These are phyloP conservation scores for Cardamine resedifolia DNA, from an alignment of 345 rosid genomes.

Conservation along the genomic window DNA sequence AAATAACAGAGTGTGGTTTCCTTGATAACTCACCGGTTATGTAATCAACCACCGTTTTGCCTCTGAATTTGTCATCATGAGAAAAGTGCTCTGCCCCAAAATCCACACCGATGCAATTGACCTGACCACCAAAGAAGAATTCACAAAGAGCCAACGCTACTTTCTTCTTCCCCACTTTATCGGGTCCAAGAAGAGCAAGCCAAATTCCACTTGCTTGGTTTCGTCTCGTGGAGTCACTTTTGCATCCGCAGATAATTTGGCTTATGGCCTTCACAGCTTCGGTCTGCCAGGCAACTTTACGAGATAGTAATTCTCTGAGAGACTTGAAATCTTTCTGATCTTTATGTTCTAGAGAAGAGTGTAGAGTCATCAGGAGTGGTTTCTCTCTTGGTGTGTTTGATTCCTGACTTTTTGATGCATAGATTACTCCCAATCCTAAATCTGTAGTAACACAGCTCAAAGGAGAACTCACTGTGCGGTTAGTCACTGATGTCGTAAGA, in stretches of 20 bases:
- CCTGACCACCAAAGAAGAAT: conserved; percentile 48
- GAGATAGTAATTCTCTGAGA: conserved; percentile 45
- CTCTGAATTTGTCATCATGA: conserved; percentile 40
- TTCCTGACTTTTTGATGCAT: conserved; percentile 43
- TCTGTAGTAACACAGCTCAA: conserved; percentile 54
- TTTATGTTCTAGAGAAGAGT: conserved; percentile 32
- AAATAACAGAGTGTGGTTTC: conserved; percentile 57
- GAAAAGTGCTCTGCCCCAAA: conserved; percentile 40
- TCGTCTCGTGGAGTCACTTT: conserved; percentile 39
- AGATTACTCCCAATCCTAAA: conserved; percentile 55
- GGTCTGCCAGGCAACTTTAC: conserved; percentile 60
- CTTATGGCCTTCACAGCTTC: conserved; percentile 56
- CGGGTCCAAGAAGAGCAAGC: conserved; percentile 74
- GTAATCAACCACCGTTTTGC: conserved; percentile 52
- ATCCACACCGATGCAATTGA: conserved; percentile 47
- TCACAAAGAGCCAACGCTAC: conserved; percentile 61
- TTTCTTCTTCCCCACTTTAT: conserved; percentile 60
- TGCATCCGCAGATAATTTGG: conserved; percentile 47
- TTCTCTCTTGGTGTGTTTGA: conserved; percentile 34
- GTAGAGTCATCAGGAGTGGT: conserved; percentile 24
- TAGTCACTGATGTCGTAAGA: conserved; percentile 30
- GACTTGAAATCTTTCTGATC: conserved; percentile 48
- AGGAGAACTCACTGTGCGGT: conserved; percentile 25
- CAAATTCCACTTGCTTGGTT: conserved; percentile 43
- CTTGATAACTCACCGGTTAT: conserved; percentile 51